Conservation (phyloP, 805 yeast species). For the Candida quercuum region DNA sequence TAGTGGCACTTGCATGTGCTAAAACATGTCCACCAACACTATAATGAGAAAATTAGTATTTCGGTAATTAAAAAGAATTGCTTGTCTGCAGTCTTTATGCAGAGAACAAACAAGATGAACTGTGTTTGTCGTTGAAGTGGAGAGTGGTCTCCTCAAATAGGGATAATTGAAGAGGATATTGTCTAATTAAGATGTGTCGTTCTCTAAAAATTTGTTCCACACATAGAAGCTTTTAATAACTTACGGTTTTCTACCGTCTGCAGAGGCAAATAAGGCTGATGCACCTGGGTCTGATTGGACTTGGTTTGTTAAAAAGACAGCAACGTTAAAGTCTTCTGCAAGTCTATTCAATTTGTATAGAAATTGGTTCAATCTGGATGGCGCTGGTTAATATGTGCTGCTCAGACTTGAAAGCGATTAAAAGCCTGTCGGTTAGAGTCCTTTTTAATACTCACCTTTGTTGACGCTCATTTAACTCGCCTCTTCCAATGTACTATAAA, state of each 20-base stretch:
- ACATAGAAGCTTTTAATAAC: conserved; percentile 8
- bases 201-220: background rate
- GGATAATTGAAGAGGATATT: too few relatives aligned
- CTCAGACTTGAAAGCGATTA: too few relatives aligned
- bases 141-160: too few relatives aligned
- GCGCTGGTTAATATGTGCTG: conserved; percentile 15
- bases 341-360: conserved; percentile 47
- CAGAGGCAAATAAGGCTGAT: conserved; percentile 68
- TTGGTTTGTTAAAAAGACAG: conserved; percentile 71
- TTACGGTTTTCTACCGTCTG: conserved; percentile 74
- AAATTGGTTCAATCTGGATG: conserved; percentile 41
- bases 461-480: conserved; percentile 72
- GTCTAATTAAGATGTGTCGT: too few relatives aligned
- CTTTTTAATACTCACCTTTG: conserved; percentile 44
- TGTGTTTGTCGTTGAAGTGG: too few relatives aligned
- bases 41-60: conserved; percentile 4
- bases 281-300: conserved; percentile 87
- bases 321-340: conserved; percentile 75
- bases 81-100: too few relatives aligned
- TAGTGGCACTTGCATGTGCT: conserved; percentile 77
- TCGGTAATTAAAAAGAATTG: too few relatives aligned
- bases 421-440: too few relatives aligned
- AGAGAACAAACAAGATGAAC: too few relatives aligned
- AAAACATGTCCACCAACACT: conserved; percentile 74
- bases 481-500: conserved; percentile 59